Conservation (phyloP, 2,329 filamentous ascomycete genomes). For the Aspergillus nomiae region DNA sequence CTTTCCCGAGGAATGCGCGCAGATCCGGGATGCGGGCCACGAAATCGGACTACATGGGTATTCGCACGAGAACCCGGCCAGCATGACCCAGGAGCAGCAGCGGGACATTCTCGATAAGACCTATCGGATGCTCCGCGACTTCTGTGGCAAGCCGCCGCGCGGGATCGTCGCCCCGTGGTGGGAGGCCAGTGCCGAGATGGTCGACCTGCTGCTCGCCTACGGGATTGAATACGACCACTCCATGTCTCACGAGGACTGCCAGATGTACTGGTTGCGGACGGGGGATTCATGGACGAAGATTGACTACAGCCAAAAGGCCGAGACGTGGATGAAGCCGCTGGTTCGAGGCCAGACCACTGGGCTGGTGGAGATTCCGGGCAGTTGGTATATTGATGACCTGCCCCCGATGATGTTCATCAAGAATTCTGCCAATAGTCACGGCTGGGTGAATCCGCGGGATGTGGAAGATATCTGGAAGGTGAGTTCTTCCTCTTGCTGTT, state of each 20-base stretch:
- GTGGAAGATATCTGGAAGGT: conserved; percentile 60
- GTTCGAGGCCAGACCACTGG: conserved; percentile 50
- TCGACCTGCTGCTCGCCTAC: conserved; percentile 47
- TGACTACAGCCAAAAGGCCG: conserved; percentile 45
- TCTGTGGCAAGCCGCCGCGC: conserved; percentile 71
- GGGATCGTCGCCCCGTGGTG: conserved; percentile 76
- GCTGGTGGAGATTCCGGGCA: conserved; percentile 47
- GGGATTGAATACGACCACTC: conserved; percentile 50
- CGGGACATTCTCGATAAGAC: conserved; percentile 76
- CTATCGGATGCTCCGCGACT: conserved; percentile 71
- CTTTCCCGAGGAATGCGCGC: conserved; percentile 66
- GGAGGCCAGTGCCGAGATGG: conserved; percentile 70
- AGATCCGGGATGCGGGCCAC: conserved; percentile 64
- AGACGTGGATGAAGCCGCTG: conserved; percentile 50
- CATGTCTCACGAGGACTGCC: conserved; percentile 49
- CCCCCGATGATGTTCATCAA: conserved; percentile 52
- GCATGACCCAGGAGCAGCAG: conserved; percentile 76
- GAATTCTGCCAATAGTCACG: conserved; percentile 32
- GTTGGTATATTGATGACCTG: conserved; percentile 49
- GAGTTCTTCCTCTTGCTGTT: background rate
- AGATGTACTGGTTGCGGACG: conserved; percentile 47
- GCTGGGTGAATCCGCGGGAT: conserved; percentile 43
- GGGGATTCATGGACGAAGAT: conserved; percentile 50
- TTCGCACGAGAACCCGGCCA: conserved; percentile 70
- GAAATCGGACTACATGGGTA: conserved; percentile 72